phyloP scores from a whole-genome alignment of 495 filamentous ascomycete species.

The Penicillium parvum region DNA sequence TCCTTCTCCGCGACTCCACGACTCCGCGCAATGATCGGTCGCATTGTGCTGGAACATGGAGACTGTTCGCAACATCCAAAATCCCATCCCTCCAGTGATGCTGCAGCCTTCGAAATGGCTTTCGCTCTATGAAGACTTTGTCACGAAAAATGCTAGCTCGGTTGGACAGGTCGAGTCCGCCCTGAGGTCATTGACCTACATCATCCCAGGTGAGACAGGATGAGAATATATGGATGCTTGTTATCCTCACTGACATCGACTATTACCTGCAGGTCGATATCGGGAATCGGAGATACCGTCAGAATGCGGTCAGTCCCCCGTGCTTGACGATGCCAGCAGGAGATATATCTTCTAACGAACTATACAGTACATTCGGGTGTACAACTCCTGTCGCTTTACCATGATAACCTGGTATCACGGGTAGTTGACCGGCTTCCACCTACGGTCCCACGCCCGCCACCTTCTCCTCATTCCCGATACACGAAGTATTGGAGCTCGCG shows the following conservation, averaged over 20 bases:
- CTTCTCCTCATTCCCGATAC: constrained; percentile 80
- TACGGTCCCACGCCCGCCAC: constrained; percentile 43
- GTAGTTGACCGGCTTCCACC: constrained; percentile 49
- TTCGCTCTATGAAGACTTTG: constrained; percentile 80
- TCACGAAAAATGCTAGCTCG: constrained; percentile 87
- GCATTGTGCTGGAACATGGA: constrained; percentile 29
- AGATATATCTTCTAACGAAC: no score
- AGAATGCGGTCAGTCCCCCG: constrained; percentile 60
- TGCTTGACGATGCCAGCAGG: no score
- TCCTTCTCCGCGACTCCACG: constrained; percentile 4
- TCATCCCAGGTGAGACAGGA: constrained; percentile 69
- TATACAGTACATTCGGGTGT: constrained; percentile 73
- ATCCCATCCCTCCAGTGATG: constrained; percentile 30
- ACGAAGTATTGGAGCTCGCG: constrained; percentile 82
- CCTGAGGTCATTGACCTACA: constrained; percentile 85
- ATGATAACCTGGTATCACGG: constrained; percentile 80
- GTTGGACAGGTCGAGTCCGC: constrained; percentile 92
- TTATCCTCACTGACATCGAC: background rate
- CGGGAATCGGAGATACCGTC: constrained; percentile 91
- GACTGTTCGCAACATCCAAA: constrained; percentile 26
- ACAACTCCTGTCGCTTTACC: constrained; percentile 87
- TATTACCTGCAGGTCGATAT: constrained; percentile 70
- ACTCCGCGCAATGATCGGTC: constrained; percentile 6
- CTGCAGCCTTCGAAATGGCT: constrained; percentile 70
- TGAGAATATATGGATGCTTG: background rate